A percentile compares a stretch with the other conserved stretches of the same genome.
Conservation (phyloP, 805 yeast species). For the Ogataea paradorogensis region DNA sequence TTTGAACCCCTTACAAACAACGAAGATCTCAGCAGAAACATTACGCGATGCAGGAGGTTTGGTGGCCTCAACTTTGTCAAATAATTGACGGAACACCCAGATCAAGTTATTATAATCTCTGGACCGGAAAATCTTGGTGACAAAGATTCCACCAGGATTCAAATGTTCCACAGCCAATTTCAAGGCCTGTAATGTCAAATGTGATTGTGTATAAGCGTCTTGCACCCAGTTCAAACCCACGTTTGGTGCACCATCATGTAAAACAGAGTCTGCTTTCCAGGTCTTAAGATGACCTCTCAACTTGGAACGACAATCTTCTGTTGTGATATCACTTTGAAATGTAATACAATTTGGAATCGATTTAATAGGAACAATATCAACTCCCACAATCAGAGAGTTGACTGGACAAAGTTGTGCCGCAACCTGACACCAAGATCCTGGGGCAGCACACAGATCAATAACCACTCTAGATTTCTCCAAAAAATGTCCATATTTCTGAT, state of each 20-base stretch:
- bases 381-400: constrained; percentile 92
- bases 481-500: constrained; percentile 95
- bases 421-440: constrained; percentile 99
- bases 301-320: constrained; percentile 95
- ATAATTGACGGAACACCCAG: constrained; percentile 97
- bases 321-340: constrained; percentile 95
- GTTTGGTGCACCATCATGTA: constrained; percentile 99
- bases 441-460: constrained; percentile 97
- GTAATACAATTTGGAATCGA: constrained; percentile 93
- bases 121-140: constrained; percentile 97
- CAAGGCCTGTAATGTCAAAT: constrained; percentile 88
- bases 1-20: constrained; percentile 91
- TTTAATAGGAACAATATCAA: constrained; percentile 97
- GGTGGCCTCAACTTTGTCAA: constrained; percentile 96
- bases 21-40: constrained; percentile 98
- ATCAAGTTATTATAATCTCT: constrained; percentile 94
- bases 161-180: constrained; percentile 92
- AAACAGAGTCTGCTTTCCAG: constrained; percentile 97
- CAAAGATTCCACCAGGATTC: constrained; percentile 88
- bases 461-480: constrained; percentile 93
- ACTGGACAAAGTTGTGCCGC: constrained; percentile 92
- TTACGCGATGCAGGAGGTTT: constrained; percentile 99
- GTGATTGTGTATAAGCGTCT: constrained; percentile 98
- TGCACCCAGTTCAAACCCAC: constrained; percentile 99
- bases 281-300: constrained; percentile 95